Evolutionary conservation across 2,329 filamentous ascomycete species (phyloP), one percentile per base, ranked within the genome.

Genomic region (Ophiostoma australiae): DNA sequence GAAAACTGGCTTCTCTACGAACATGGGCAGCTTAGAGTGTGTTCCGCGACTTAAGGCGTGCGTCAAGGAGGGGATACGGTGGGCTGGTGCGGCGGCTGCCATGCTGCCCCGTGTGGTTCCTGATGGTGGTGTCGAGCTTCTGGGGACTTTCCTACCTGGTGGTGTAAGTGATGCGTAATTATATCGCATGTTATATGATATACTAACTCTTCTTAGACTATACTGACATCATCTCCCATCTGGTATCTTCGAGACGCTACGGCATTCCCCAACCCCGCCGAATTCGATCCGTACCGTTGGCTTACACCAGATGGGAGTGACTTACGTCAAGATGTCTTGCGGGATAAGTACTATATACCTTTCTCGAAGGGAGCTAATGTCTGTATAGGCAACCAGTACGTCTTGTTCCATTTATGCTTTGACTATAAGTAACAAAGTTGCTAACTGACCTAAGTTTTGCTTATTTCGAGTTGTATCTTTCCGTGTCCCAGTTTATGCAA

Each of bases 31-130:
- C 20, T 69, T 73, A 10, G 72, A 73, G 23, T 67, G 44, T 5
- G 61, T 73, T 1, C 70, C 72, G 1, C 65, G 69, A 1, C 67
- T 73, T 15, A 37, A 48, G 44, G 72, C 72, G 4, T 72, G 70
- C 35, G 70, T 73, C 6, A 73, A 73, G 15, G 72, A 73, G 23
- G 70, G 72, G 13, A 44, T 73, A n/a, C 70, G 72, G 11, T 72
- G 72, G 70, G 72, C 72, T 6, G 70, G 72, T 4, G 70, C 72
- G 2, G 72, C 72, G 0, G 67, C 72, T 2, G 72, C 72, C 15
- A 73, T 73, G 72, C 72, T 73, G 33, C 72, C 72, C 2, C 70
- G 72, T 3, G 70, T 73, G 0, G 72, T 70, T 35, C 72, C 72
- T 1, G 37, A 61, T 4, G 72, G 69, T 8, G 72, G 72, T 3